These are phyloP conservation scores for Exobasidium rhododendri DNA, from an alignment of 1,284 basidiomycete genomes.

Conservation along the genomic window DNA sequence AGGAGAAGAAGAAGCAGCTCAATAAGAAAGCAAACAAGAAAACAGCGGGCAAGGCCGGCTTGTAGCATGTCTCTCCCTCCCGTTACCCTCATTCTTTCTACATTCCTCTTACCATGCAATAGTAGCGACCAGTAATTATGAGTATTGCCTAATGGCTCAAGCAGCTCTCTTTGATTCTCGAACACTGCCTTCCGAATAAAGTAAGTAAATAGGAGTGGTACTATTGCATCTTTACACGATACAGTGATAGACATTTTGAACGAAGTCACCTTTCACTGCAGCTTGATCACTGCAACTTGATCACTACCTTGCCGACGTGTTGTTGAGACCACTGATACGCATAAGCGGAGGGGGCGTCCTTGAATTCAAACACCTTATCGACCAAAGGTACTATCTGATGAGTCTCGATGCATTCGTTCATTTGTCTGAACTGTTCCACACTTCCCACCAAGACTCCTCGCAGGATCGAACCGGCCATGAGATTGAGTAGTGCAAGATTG, in stretches of 20 bases:
- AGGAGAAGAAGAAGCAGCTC: constrained; percentile 44
- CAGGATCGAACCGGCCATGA: constrained; percentile 30
- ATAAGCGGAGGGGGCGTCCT: constrained; percentile 59
- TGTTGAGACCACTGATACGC: constrained; percentile 56
- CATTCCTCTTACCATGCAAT: background rate
- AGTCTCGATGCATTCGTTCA: constrained; percentile 59
- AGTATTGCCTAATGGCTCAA: too few relatives aligned
- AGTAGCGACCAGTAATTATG: too few relatives aligned
- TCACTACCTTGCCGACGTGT: constrained; percentile 44
- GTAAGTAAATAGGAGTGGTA: too few relatives aligned
- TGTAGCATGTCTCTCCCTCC: background rate
- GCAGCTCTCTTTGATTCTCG: too few relatives aligned
- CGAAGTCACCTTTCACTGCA: too few relatives aligned
- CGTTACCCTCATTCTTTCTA: background rate
- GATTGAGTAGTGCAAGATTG: constrained; percentile 23
- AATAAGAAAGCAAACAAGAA: constrained; percentile 26
- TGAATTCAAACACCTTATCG: constrained; percentile 62
- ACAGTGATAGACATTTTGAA: too few relatives aligned
- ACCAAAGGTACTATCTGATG: constrained; percentile 59
- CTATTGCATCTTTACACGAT: too few relatives aligned
- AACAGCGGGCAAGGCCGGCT: constrained; percentile 6
- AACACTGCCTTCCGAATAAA: too few relatives aligned
- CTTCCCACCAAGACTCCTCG: constrained; percentile 56
- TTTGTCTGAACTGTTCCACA: constrained; percentile 58
- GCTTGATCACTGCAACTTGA: constrained; percentile 10